These are phyloP conservation scores for Fusarium palustre DNA, from an alignment of 2,329 filamentous ascomycete genomes.

Conservation along the genomic window DNA sequence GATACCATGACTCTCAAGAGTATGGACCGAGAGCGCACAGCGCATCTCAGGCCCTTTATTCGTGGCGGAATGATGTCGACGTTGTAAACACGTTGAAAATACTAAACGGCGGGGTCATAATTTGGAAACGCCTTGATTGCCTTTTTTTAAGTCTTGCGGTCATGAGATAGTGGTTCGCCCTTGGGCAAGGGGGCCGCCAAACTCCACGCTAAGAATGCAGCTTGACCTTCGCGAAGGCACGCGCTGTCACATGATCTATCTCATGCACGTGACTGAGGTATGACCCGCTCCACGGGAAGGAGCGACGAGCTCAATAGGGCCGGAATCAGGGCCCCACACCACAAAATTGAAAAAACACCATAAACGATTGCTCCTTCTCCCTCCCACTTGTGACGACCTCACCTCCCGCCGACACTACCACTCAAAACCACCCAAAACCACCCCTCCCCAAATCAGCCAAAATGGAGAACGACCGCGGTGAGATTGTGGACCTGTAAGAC, in stretches of 20 bases:
- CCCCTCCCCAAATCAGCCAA: slow-evolving; percentile 60
- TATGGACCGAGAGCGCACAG: slow-evolving; percentile 57
- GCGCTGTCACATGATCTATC: slow-evolving; percentile 51
- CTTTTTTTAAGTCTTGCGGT: slow-evolving; percentile 11
- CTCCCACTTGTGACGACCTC: slow-evolving; percentile 47
- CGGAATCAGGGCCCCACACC: slow-evolving; percentile 41
- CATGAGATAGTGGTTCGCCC: slow-evolving; percentile 24
- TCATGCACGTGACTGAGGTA: background rate
- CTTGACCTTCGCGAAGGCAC: slow-evolving; percentile 28
- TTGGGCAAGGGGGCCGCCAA: slow-evolving; percentile 23
- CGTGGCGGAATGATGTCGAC: slow-evolving; percentile 49
- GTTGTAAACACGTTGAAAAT: slow-evolving; percentile 14
- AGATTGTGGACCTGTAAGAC: slow-evolving; percentile 98
- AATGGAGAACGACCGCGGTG: slow-evolving; percentile 99
- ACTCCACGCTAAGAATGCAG: slow-evolving; percentile 17
- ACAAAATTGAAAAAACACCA: slow-evolving; percentile 39
- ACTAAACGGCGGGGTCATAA: slow-evolving; percentile 28
- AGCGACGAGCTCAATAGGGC: slow-evolving; percentile 14
- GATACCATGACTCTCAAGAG: slow-evolving; percentile 50
- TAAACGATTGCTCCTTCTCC: slow-evolving; percentile 27
- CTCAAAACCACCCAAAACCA: slow-evolving; percentile 48
- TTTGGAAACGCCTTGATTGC: slow-evolving; percentile 28
- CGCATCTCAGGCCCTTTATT: slow-evolving; percentile 56
- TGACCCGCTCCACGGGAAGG: slow-evolving; percentile 38
- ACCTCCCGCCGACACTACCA: slow-evolving; percentile 48